Percentiles rank a stretch among this genome's conserved stretches.
These are phyloP conservation scores for Penicillium sp. DNA, from an alignment of 2,329 filamentous ascomycete genomes.

Conservation along the genomic window DNA sequence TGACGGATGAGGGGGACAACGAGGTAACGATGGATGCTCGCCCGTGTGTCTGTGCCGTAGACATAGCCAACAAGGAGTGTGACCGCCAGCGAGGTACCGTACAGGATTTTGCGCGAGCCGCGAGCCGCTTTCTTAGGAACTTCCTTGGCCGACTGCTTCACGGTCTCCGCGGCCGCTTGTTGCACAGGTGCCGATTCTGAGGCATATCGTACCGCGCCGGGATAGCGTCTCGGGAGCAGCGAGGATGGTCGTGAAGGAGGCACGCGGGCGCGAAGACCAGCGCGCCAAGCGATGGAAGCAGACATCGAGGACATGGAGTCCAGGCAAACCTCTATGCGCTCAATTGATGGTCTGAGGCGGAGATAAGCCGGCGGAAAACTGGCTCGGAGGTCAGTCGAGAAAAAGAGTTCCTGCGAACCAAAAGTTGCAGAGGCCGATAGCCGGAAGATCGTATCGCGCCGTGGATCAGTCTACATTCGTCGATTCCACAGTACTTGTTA, in stretches of 20 bases:
- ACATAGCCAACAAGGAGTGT: conserved; percentile 50
- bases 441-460: too few species aligned
- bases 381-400: conserved; percentile 2
- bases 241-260: conserved; percentile 20
- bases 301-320: conserved; percentile 20
- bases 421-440: neutral
- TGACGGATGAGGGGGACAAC: conserved; percentile 46
- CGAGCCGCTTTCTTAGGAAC: conserved; percentile 27
- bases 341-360: conserved; percentile 14
- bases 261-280: conserved; percentile 22
- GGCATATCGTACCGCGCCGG: conserved; percentile 17
- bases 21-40: conserved; percentile 62
- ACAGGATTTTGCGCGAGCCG: conserved; percentile 24
- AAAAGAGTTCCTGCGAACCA: too few species aligned
- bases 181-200: conserved; percentile 17
- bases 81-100: conserved; percentile 50
- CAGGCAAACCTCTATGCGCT: conserved; percentile 1
- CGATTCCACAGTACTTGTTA: too few species aligned
- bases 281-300: conserved; percentile 23
- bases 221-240: conserved; percentile 14
- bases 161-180: conserved; percentile 11
- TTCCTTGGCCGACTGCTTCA: conserved; percentile 19
- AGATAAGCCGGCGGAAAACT: conserved; percentile 15
- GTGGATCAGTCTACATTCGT: too few species aligned
- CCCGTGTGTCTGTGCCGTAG: conserved; percentile 69